Evolutionary conservation across 2,329 filamentous ascomycete species (phyloP).

Genomic region (Colletotrichum spinosum): DNA sequence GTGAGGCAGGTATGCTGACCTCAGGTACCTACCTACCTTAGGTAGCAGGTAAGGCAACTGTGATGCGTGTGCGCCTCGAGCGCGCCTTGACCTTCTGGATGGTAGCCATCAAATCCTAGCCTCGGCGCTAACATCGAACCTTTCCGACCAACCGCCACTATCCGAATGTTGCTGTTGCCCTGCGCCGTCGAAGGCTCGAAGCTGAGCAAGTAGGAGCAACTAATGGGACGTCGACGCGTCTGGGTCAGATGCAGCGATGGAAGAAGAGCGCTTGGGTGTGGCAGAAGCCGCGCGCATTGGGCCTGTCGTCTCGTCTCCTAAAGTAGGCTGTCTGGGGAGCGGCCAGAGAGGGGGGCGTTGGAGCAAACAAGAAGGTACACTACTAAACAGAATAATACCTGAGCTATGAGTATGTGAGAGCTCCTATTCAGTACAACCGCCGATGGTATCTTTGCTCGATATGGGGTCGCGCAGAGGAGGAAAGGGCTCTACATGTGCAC

Average conservation of each 20-base stretch:
- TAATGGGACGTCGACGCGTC: conserved; percentile 18
- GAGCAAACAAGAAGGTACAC: too few relatives aligned
- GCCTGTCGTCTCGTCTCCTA: conserved; percentile 24
- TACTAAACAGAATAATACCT: too few relatives aligned
- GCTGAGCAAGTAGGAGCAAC: conserved; percentile 1
- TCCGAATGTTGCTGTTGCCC: conserved; percentile 2
- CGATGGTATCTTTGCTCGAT: too few relatives aligned
- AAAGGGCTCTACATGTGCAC: too few relatives aligned
- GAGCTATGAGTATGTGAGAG: too few relatives aligned
- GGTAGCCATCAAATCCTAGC: conserved; percentile 22
- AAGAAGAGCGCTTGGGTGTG: conserved; percentile 12
- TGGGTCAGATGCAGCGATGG: conserved; percentile 20
- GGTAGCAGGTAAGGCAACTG: not conserved
- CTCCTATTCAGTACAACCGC: too few relatives aligned
- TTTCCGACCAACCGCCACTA: conserved; percentile 23
- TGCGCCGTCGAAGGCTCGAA: not conserved
- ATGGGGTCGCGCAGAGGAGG: too few relatives aligned
- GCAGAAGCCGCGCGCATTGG: conserved; percentile 31
- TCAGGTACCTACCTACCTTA: too few relatives aligned
- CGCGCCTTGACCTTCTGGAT: conserved; percentile 24
- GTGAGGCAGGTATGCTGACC: too few relatives aligned
- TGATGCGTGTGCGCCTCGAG: conserved; percentile 15
- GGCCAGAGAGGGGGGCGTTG: too few relatives aligned
- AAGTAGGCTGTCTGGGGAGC: too few relatives aligned
- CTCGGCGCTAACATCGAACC: conserved; percentile 27